Evolutionary conservation across 192 early-diverging fungal genomes (phyloP), one percentile per base, ranked within the genome.

Genomic region (Chytriomyces hyalinus): DNA sequence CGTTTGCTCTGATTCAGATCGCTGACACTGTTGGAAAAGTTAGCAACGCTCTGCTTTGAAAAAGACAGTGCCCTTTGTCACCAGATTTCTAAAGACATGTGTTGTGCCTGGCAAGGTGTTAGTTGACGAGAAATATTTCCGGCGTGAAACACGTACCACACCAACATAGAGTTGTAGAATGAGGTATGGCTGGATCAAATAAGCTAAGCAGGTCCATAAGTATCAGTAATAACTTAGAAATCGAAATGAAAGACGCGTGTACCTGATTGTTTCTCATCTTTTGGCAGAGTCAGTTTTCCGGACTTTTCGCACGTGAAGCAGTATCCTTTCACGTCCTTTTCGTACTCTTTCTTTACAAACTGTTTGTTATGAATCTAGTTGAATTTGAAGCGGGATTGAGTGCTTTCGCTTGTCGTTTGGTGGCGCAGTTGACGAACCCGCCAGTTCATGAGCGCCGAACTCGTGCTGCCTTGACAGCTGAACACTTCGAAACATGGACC

Each of bases 401-500:
- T 36, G 36, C 36, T 36, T 70, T 53, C 6, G 61, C 44, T 50
- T 10, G 17, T 69, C 17, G 20, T 26, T 36, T 49, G 66, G 17
- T 9, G 51, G 15, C 7, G 11, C 6, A 10, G 11, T 7, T 11
- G 15, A 22, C 15, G 3, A 46, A 75, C 71, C 60, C 71, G 65
- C 77, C 81, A 84, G 64, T 84, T 75, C 77, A 79, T 43, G 22
- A 82, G 53, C 24, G 78, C 51, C 22, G 71, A 28, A 36, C 48
- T 66, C 9, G 78, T 67, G 70, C 78, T 81, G 15, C 75, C 73
- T 49, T 82, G 80, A 64, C 50, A 65, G 24, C 76, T 69, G 49
- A 85, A 78, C 10, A 84, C 59, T 53, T 84, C 83, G 73, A 82
- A 82, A 15, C 63, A 76, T 13, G 81, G 77, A 51, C 83, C 83